A percentile compares a stretch with the other conserved stretches of the same genome.
Evolutionary conservation across 805 yeast genomes (phyloP).

Genomic region (Metschnikowia reukaufii): DNA sequence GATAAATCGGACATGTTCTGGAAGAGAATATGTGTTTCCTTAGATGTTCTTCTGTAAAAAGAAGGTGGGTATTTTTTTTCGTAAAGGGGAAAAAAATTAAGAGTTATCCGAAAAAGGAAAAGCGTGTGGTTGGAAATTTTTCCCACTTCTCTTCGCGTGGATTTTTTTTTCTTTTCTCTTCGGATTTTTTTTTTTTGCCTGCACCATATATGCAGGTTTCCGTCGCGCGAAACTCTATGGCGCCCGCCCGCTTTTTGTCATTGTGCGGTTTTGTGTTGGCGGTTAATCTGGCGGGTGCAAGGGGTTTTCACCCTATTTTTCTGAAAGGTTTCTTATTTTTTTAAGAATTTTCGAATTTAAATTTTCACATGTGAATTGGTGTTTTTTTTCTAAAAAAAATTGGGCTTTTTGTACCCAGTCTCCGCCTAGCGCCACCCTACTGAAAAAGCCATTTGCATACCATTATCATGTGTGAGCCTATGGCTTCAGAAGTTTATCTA

Average conservation of each 20-base stretch:
- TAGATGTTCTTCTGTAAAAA: not conserved
- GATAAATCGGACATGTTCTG: conserved; percentile 62
- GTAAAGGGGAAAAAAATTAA: not conserved
- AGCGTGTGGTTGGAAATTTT: conserved; percentile 8
- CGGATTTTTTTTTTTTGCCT: not conserved
- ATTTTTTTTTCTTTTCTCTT: not conserved
- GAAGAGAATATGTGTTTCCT: conserved; percentile 4
- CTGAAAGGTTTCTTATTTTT: not conserved
- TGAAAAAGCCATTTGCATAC: too few species aligned
- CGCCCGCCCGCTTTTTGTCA: not conserved
- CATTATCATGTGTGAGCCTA: not conserved
- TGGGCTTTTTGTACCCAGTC: too few species aligned
- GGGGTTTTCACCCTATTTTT: not conserved
- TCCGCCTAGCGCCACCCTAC: too few species aligned
- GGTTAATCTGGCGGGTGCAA: not conserved
- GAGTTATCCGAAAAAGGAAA: conserved; percentile 1
- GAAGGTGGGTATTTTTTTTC: not conserved
- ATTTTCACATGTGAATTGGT: too few species aligned
- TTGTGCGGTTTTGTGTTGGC: not conserved
- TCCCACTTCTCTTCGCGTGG: not conserved
- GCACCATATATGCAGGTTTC: not conserved
- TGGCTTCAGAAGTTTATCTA: not conserved
- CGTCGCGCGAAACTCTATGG: not conserved
- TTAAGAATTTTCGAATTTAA: not conserved
- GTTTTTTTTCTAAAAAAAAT: too few species aligned